phyloP scores from a whole-genome alignment of 768 basidiomycete genomes.

The Lentinula guzmanii region DNA sequence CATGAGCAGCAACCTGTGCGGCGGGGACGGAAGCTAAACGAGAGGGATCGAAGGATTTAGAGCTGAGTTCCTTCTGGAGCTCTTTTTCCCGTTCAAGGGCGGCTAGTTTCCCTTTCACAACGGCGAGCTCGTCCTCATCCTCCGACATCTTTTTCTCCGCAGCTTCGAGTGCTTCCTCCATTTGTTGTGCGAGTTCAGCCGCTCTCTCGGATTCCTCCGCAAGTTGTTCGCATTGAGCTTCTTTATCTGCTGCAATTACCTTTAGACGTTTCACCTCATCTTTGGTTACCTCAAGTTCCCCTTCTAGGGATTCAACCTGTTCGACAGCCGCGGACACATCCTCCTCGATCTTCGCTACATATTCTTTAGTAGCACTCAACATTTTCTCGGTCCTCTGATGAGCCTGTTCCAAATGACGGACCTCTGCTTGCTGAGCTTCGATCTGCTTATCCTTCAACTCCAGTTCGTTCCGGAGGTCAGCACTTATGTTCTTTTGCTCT shows the following conservation, averaged over 20 bases:
- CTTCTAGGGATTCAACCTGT: conserved; percentile 51
- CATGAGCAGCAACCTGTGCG: conserved; percentile 16
- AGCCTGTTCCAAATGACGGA: conserved; percentile 21
- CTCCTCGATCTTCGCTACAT: conserved; percentile 56
- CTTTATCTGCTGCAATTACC: conserved; percentile 39
- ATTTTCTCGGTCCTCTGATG: conserved; percentile 24
- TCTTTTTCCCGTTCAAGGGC: conserved; percentile 57
- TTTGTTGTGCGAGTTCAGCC: conserved; percentile 52
- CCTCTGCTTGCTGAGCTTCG: conserved; percentile 20
- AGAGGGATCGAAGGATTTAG: conserved; percentile 19
- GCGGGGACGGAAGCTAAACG: conserved; percentile 12
- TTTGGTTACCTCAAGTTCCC: conserved; percentile 40
- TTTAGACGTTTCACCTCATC: conserved; percentile 39
- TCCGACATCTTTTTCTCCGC: conserved; percentile 64
- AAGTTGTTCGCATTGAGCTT: conserved; percentile 43
- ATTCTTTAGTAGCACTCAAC: conserved; percentile 40
- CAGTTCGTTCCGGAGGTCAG: conserved; percentile 41
- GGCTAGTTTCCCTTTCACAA: conserved; percentile 44
- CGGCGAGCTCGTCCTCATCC: conserved; percentile 49
- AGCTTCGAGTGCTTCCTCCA: conserved; percentile 73
- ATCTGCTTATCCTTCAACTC: conserved; percentile 30
- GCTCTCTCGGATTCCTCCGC: conserved; percentile 48
- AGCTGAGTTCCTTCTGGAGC: conserved; percentile 26
- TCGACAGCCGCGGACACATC: conserved; percentile 46
- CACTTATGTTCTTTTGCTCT: conserved; percentile 41